A percentile compares a stretch with the other conserved stretches of the same genome.
Conservation (phyloP, 2,329 filamentous ascomycete genomes). For the Ascochyta lentis region DNA sequence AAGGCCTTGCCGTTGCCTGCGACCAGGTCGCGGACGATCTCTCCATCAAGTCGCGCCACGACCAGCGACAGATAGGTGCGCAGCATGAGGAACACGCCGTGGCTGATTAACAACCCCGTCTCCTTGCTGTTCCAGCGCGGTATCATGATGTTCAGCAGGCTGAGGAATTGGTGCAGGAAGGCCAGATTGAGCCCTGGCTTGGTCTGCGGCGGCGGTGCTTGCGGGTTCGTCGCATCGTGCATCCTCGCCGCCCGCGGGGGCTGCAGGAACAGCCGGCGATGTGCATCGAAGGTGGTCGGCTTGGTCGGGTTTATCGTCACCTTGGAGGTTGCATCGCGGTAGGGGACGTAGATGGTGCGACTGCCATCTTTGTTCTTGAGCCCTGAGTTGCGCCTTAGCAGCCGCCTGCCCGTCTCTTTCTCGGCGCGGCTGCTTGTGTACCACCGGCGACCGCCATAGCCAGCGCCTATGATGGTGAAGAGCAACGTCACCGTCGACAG, state of each 20-base stretch:
- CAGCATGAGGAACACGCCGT: constrained; percentile 87
- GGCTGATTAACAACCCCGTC: constrained; percentile 85
- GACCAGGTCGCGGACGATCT: constrained; percentile 96
- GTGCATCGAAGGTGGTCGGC: constrained; percentile 92
- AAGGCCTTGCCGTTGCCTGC: constrained; percentile 90
- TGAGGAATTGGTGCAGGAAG: constrained; percentile 95
- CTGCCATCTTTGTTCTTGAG: constrained; percentile 93
- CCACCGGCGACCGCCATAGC: constrained; percentile 79
- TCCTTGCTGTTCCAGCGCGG: constrained; percentile 96
- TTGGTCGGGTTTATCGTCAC: constrained; percentile 92
- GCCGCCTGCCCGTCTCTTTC: constrained; percentile 78
- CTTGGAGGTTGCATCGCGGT: constrained; percentile 85
- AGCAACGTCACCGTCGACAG: constrained; percentile 78
- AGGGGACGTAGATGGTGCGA: constrained; percentile 92
- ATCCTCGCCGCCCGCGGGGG: constrained; percentile 84
- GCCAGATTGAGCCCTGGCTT: constrained; percentile 95
- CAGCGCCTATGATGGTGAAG: constrained; percentile 77
- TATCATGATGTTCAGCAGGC: constrained; percentile 96
- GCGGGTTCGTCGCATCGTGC: constrained; percentile 65
- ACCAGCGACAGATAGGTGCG: constrained; percentile 93
- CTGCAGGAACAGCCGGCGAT: constrained; percentile 89
- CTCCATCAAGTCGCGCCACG: constrained; percentile 90
- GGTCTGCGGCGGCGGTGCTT: constrained; percentile 84
- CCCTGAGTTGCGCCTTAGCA: constrained; percentile 90
- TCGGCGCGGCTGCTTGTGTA: constrained; percentile 77